Base-by-base conservation (phyloP, 805 yeast species). In the Candida xiaguanensis region DNA sequence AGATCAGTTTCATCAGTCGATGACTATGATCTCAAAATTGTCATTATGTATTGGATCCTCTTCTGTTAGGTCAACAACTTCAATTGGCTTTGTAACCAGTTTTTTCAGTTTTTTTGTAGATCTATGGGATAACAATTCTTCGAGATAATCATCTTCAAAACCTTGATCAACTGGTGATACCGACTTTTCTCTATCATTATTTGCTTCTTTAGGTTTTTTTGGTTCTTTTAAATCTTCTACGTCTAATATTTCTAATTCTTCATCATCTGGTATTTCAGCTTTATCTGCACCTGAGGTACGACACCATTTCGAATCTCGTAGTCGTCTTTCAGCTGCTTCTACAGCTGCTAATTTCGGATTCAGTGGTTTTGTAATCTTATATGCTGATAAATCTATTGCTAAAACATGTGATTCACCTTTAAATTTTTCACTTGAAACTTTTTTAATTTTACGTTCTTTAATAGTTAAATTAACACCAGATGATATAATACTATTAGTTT, bases 241-340 rank as follows among this genome's bases (percentile, higher is more conserved):
- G 3, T 60, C 64, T 0, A 61, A 47, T 3, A 69, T 51, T 1
- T 63, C 69, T 22, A 75, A 49, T 3, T 77, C 83, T n/a, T 64
- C 65, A 23, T 66, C 70, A 2, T 53, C 50, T 0, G 79, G 78
- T 15, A 63, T 62, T 3, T 61, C 63, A 5, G 53, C 63, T 8
- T 49, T 49, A 8, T 44, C 51, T 2, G 39, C 49, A 14, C 41
- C 50, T 11, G 39, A 51, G n/a, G 46, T 44, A 9, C 53, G 51
- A 45, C 84, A 79, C 67, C 73, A 69, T 42, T 71, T 73, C 3
- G 65, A 53, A 53, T 78, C 85, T n/a, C 61, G 58, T 14, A 67
- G 53, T 32, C 93, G 61, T 40, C 80, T 59, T 43, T 81, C 82
- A 0, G 87, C 81, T 1, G 95, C 93, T 42, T 68, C 72, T 13